Evolutionary conservation across 805 yeast genomes (phyloP), one percentile per base, ranked within the genome.

Genomic region (Isabelozyma rhagii): DNA sequence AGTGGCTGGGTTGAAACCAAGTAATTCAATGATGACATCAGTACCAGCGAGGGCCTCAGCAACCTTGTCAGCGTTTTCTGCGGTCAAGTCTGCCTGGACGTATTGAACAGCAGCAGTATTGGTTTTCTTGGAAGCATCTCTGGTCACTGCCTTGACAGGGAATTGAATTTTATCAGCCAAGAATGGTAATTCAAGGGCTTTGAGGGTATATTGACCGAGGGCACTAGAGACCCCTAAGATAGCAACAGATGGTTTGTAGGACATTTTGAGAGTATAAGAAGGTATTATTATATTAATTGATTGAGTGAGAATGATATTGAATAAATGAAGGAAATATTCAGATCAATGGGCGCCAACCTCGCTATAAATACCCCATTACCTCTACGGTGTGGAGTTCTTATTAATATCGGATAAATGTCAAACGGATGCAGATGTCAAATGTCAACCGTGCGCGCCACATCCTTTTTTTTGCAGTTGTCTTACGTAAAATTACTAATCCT

Each of bases 131-230:
- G 72, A 61, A 4, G 67, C 59, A 52, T 74, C 72, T 58, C 83
- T 69, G 31, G 86, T 74, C 48, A 83, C 53, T 0, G 79, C 81
- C 52, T 72, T 73, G 49, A 84, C 63, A 28, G 89, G 88, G 39
- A 69, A 67, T 0, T 66, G 53, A 31, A 66, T 63, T 52, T 78
- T 77, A 49, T 64, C 64, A 17, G 68, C 59, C 57, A 82, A 81
- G 5, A 63, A 56, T 17, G 74, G 60, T 2, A 77, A 68, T 14
- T 74, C 56, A 43, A 83, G 63, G 8, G 83, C 82, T 1, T 65
- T 68, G 15, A 80, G 49, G 38, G 72, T 63, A 42, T 81, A 79
- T 53, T 67, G 64, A 41, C 84, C 87, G 40, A 84, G 63, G 53
- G 63, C 52, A 25, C 89, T 88, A 52, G 74, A 67, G 44, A 75